phyloP scores from a whole-genome alignment of 345 rosid genomes.

The Fremontodendron californicum region DNA sequence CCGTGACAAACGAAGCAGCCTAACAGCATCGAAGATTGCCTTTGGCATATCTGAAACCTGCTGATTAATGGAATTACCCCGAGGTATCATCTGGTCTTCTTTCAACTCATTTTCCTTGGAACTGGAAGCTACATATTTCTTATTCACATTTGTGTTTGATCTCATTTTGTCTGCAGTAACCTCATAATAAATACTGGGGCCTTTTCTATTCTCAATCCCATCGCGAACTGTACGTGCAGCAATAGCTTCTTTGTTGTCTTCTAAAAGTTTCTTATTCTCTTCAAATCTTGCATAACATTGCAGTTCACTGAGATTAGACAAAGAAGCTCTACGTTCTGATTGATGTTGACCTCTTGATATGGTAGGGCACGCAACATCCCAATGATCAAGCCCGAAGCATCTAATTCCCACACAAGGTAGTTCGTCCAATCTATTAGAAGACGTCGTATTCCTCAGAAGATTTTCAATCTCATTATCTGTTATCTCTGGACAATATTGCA shows the following conservation, averaged over 20 bases:
- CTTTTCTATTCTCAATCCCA: constrained; percentile 18
- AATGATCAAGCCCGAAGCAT: constrained; percentile 69
- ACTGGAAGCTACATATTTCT: constrained; percentile 36
- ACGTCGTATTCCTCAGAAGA: constrained; percentile 38
- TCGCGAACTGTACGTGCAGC: constrained; percentile 5
- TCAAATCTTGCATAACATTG: constrained; percentile 27
- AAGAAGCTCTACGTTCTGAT: constrained; percentile 17
- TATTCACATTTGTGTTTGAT: constrained; percentile 1
- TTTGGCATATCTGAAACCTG: constrained; percentile 38
- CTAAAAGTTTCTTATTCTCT: constrained; percentile 6
- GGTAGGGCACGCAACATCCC: constrained; percentile 72
- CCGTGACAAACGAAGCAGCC: constrained; percentile 64
- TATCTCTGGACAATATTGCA: constrained; percentile 56
- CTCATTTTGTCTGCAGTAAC: constrained; percentile 13
- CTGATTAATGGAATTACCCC: constrained; percentile 15
- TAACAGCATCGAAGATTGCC: constrained; percentile 51
- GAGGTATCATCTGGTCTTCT: constrained; percentile 18
- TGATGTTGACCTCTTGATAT: constrained; percentile 20
- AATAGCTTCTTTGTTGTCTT: constrained; percentile 14
- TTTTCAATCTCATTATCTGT: constrained; percentile 59
- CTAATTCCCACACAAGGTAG: constrained; percentile 53
- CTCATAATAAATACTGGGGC: constrained; percentile 18
- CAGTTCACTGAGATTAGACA: constrained; percentile 14
- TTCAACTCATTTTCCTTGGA: constrained; percentile 30
- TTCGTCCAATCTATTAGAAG: constrained; percentile 36